Base-by-base conservation (phyloP, 2,329 filamentous ascomycete genomes). In the Nothophoma quercina region DNA sequence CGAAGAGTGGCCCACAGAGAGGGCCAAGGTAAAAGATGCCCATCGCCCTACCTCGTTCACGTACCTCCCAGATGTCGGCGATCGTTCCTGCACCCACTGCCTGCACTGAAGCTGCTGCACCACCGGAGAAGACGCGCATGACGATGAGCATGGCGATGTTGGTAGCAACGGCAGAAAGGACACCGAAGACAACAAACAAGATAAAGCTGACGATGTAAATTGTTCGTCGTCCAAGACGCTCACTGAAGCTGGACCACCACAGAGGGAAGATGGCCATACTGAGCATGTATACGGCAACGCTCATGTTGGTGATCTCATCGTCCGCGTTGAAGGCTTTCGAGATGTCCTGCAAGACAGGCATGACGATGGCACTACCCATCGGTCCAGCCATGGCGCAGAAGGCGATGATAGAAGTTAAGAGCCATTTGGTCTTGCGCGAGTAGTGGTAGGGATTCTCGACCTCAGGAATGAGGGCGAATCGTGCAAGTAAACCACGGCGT, bases 321-420 rank as follows among this genome's bases (percentile, higher is more conserved):
- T 63, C 66, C 6, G 73, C 60, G n/a, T 66, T 33, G 26, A 76
- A 71, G 1, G 65, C 65, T 9, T 55, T 52, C 3, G 65, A 60
- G 10, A 77, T 73, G 9, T 74, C 70, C 16, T 66, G 64, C 18
- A 77, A 58, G 2, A 69, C 70, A 6, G 74, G 91, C 63, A 93
- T 88, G 51, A 96, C 86, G 47, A 96, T 92, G 1, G 88, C 85
- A 22, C 89, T 93, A 1, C 93, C 93, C 77, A 96, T 85, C 0
- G 93, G 93, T 1, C 89, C 91, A 0, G 85, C 89, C 12, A 88
- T 86, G 1, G 85, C 91, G 2, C 91, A 91, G 13, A 93, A 68
- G 1, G 91, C 88, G 36, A 96, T 84, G 39, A 93, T 83, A 28
- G 85, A 63, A 0, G 92, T 96, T 59, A 97, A 86, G 55, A 85